Conservation (phyloP, 164 flowering plant species). For the Dillenia turbinata region DNA sequence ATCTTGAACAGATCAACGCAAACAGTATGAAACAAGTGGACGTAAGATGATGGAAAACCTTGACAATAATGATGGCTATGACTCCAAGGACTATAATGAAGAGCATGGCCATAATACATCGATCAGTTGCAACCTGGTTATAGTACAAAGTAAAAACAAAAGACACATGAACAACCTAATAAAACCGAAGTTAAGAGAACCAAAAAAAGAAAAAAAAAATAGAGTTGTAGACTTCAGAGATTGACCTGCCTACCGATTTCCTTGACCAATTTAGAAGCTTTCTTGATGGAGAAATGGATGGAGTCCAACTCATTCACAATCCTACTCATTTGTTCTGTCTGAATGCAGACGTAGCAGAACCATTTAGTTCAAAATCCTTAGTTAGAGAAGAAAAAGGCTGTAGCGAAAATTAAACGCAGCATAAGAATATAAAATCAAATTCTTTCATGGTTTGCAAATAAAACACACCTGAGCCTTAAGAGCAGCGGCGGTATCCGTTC, state of each 20-base stretch:
- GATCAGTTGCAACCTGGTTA: constrained; percentile 85
- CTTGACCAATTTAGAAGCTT: constrained; percentile 30
- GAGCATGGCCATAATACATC: constrained; percentile 79
- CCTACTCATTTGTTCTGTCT: constrained; percentile 99
- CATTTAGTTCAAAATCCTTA: not conserved
- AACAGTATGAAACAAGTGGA: too few species aligned
- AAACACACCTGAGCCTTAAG: constrained; percentile 80
- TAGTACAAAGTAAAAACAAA: not conserved
- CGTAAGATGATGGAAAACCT: constrained; percentile 34
- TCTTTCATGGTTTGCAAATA: constrained; percentile 4
- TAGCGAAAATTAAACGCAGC: not conserved
- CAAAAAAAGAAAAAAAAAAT: not conserved
- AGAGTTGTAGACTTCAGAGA: not conserved
- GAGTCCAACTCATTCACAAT: constrained; percentile 94
- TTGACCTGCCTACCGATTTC: constrained; percentile 64
- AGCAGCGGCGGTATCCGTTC: constrained; percentile 86
- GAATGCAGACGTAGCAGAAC: constrained; percentile 13
- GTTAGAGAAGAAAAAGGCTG: not conserved
- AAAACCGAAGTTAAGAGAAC: not conserved
- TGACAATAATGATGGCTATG: constrained; percentile 77
- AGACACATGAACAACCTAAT: not conserved
- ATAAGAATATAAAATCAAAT: not conserved
- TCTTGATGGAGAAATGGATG: constrained; percentile 89
- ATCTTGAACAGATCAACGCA: too few species aligned
- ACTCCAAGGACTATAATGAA: constrained; percentile 80